These are phyloP conservation scores for Vitis hybrid DNA, from an alignment of 177 flowering plant species.

Conservation along the genomic window DNA sequence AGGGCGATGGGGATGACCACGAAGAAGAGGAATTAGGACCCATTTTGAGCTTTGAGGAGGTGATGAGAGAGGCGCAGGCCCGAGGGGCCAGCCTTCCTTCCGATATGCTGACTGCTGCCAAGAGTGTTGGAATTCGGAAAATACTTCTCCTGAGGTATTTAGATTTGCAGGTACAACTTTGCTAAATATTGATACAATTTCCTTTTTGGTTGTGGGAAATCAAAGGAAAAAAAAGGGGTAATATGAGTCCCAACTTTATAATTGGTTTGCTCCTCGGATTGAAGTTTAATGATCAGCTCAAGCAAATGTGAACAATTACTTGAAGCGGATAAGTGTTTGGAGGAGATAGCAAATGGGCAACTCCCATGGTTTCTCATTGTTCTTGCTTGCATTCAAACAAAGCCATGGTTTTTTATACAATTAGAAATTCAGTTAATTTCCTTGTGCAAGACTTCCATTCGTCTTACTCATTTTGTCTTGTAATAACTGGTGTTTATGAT, in stretches of 20 bases:
- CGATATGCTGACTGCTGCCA: constrained; percentile 92
- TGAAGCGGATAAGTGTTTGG: no score
- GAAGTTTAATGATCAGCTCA: no score
- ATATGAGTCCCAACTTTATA: no score
- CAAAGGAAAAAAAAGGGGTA: no score
- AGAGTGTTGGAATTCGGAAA: constrained; percentile 64
- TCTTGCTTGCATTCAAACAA: no score
- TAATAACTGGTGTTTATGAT: constrained; percentile 7
- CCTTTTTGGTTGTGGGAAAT: no score
- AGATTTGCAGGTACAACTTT: constrained; percentile 56
- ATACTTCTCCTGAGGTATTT: constrained; percentile 66
- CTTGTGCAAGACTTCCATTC: neutral
- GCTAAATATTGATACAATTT: neutral
- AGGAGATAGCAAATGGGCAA: no score
- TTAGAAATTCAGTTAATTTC: no score
- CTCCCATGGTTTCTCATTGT: no score
- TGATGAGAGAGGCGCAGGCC: constrained; percentile 59
- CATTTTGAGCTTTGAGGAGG: constrained; percentile 67
- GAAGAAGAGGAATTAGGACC: constrained; percentile 83
- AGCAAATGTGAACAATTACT: no score
- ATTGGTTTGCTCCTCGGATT: no score
- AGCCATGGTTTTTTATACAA: no score
- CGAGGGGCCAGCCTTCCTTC: constrained; percentile 69
- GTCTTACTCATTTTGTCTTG: neutral
- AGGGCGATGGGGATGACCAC: constrained; percentile 29